A percentile compares a stretch with the other conserved stretches of the same genome.
phyloP scores from a whole-genome alignment of 441 rosid genomes.

The Metrosideros polymorpha region DNA sequence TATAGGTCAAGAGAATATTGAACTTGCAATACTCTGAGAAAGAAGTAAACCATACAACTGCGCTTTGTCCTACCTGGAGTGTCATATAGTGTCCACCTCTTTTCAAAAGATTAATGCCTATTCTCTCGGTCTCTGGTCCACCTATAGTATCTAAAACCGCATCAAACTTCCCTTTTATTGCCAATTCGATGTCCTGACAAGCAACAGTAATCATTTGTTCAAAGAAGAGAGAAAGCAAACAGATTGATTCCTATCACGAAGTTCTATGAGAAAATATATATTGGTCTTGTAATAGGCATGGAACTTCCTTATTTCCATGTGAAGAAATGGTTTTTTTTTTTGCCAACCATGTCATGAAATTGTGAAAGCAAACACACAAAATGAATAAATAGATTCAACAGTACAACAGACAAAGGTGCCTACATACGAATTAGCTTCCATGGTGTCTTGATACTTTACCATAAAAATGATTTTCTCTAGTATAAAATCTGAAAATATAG shows the following conservation, averaged over 20 bases:
- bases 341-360: neutral
- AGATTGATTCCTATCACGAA: neutral
- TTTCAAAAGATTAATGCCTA: slow-evolving; percentile 62
- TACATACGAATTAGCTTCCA: neutral
- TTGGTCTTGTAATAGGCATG: neutral
- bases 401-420: neutral
- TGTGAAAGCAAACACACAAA: neutral
- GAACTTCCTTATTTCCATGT: neutral
- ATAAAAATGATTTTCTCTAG: neutral
- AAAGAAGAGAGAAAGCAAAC: neutral
- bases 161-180: slow-evolving; percentile 76
- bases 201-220: neutral
- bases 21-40: neutral
- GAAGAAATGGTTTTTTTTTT: neutral
- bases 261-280: neutral
- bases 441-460: neutral
- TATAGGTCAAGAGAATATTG: neutral
- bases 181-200: slow-evolving; percentile 68
- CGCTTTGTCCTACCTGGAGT: slow-evolving; percentile 50
- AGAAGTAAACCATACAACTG: neutral
- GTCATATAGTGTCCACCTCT: slow-evolving; percentile 95
- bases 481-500: neutral
- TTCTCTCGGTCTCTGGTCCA: slow-evolving; percentile 73
- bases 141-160: slow-evolving; percentile 96
- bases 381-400: neutral